Evolutionary conservation across 2,329 filamentous ascomycete genomes (phyloP).

Genomic region (Colletotrichum lini): DNA sequence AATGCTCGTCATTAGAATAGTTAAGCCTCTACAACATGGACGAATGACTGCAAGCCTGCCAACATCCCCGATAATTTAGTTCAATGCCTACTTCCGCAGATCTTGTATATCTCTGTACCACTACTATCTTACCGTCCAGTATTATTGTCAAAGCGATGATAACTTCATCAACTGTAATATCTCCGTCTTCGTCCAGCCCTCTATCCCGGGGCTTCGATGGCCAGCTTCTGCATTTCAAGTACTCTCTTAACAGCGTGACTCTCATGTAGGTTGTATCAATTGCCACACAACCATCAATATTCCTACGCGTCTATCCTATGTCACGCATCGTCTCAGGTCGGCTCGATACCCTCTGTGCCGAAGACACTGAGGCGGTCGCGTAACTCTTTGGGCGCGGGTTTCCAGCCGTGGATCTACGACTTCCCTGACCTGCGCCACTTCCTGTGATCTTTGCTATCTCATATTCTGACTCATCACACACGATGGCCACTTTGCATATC

Average conservation of each 20-base stretch:
- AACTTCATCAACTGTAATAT: constrained; percentile 2
- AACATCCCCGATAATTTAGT: not conserved
- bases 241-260: not conserved
- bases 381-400: constrained; percentile 2
- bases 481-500: no score
- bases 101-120: not conserved
- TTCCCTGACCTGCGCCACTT: not conserved
- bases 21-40: not conserved
- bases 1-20: no score
- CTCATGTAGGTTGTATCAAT: constrained; percentile 17
- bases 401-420: not conserved
- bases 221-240: not conserved
- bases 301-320: not conserved
- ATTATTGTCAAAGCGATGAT: constrained; percentile 8
- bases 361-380: constrained; percentile 5
- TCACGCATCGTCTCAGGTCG: not conserved
- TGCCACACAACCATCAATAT: not conserved
- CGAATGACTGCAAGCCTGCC: not conserved
- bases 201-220: not conserved
- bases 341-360: constrained; percentile 2
- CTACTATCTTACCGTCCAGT: not conserved
- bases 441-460: no score
- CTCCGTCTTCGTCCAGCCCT: constrained; percentile 5
- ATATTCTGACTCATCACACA: not conserved
- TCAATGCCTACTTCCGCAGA: not conserved